phyloP scores from a whole-genome alignment of 2,329 filamentous ascomycete genomes.

The Periconia sp. region DNA sequence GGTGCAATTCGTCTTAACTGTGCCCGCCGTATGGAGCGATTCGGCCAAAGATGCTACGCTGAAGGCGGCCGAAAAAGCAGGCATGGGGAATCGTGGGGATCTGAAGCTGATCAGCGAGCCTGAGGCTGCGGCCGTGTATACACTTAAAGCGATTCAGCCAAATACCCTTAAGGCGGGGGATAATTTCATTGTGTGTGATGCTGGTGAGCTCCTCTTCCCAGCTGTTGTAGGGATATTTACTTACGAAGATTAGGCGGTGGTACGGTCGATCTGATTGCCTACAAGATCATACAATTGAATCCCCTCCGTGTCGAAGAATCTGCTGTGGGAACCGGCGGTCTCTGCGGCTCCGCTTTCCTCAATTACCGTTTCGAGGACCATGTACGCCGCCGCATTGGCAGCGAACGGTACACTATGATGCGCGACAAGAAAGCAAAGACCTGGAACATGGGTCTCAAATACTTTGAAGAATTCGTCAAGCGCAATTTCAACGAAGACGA shows the following conservation, averaged over 20 bases:
- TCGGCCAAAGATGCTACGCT: constrained; percentile 84
- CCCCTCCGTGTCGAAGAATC: constrained; percentile 78
- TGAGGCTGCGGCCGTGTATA: constrained; percentile 80
- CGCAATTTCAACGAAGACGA: constrained; percentile 82
- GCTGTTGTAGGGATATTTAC: no score
- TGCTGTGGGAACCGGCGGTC: constrained; percentile 76
- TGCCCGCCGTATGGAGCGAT: constrained; percentile 82
- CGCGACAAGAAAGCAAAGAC: constrained; percentile 78
- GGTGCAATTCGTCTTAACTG: constrained; percentile 78
- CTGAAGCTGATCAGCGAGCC: constrained; percentile 81
- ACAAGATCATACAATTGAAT: constrained; percentile 76
- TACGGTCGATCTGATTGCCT: constrained; percentile 78
- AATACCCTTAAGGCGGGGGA: constrained; percentile 73
- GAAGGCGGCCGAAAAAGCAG: constrained; percentile 77
- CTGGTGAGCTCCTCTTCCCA: constrained; percentile 40
- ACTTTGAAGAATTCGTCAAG: constrained; percentile 86
- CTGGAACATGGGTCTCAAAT: constrained; percentile 74
- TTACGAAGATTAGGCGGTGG: constrained; percentile 52
- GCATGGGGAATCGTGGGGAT: constrained; percentile 73
- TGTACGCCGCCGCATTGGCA: constrained; percentile 70
- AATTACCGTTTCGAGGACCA: constrained; percentile 84
- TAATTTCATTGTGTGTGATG: constrained; percentile 65
- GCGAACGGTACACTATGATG: constrained; percentile 73
- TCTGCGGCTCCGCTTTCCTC: constrained; percentile 79
- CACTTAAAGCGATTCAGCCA: constrained; percentile 78